These are phyloP conservation scores for Linum usitatissimum DNA, from an alignment of 345 rosid species.

Conservation along the genomic window DNA sequence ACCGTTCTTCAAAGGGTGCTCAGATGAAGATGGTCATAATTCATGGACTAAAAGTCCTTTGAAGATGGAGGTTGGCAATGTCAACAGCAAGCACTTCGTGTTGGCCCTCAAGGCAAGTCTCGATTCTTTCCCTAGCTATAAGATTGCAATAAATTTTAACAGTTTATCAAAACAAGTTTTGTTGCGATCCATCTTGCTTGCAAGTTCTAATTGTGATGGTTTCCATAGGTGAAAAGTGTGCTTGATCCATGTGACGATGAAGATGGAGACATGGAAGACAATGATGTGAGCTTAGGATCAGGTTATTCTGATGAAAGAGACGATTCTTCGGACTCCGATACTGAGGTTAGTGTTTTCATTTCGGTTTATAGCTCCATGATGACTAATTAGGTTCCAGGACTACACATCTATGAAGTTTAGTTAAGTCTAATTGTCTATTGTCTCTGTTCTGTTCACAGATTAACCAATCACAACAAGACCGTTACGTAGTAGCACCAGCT, in stretches of 20 bases:
- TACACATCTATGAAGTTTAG: not conserved
- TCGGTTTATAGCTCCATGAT: not conserved
- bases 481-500: constrained; percentile 47
- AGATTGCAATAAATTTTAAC: not conserved
- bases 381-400: not conserved
- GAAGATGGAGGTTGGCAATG: constrained; percentile 92
- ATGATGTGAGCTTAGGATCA: constrained; percentile 47
- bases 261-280: constrained; percentile 59
- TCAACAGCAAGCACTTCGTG: constrained; percentile 89
- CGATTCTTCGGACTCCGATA: constrained; percentile 61
- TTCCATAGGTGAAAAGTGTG: constrained; percentile 78
- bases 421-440: not conserved
- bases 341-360: constrained; percentile 46
- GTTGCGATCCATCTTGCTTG: constrained; percentile 1
- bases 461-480: constrained; percentile 46
- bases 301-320: constrained; percentile 48
- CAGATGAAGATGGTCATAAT: constrained; percentile 71
- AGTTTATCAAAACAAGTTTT: not conserved
- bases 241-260: constrained; percentile 98
- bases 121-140: constrained; percentile 3
- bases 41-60: constrained; percentile 82
- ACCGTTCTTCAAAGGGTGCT: constrained; percentile 82
- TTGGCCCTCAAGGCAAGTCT: constrained; percentile 65
- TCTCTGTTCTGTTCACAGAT: constrained; percentile 31
- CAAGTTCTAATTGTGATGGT: constrained; percentile 8